A percentile compares a stretch with the other conserved stretches of the same genome.
phyloP scores from a whole-genome alignment of 1,284 basidiomycete species.

The Xanthoconium separans region DNA sequence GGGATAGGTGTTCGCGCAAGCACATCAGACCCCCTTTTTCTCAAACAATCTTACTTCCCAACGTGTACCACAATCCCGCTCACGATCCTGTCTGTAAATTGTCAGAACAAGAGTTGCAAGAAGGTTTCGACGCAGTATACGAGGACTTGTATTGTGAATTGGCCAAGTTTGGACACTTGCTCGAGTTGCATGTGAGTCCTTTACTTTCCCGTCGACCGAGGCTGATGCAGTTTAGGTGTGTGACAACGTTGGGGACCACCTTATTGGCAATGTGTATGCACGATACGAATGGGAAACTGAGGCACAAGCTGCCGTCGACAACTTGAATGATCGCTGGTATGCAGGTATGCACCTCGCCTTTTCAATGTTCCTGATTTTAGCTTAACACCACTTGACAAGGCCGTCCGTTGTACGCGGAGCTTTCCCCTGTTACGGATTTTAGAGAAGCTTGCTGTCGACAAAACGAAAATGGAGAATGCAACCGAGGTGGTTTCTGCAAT shows the following conservation, averaged over 20 bases:
- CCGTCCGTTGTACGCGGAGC: slow-evolving; percentile 95
- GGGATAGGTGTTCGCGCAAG: slow-evolving; percentile 95
- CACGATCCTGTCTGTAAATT: slow-evolving; percentile 89
- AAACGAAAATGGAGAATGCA: slow-evolving; percentile 96
- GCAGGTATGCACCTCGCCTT: slow-evolving; percentile 60
- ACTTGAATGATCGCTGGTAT: slow-evolving; percentile 96
- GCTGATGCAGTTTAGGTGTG: slow-evolving; percentile 64
- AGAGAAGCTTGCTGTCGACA: slow-evolving; percentile 98
- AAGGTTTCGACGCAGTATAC: slow-evolving; percentile 96
- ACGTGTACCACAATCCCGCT: slow-evolving; percentile 98
- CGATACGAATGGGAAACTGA: slow-evolving; percentile 99
- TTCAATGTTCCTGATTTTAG: slow-evolving; percentile 1
- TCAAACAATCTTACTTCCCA: slow-evolving; percentile 96
- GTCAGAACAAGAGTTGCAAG: slow-evolving; percentile 84
- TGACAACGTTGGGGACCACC: slow-evolving; percentile 98
- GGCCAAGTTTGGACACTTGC: slow-evolving; percentile 90
- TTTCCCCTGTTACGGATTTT: slow-evolving; percentile 98
- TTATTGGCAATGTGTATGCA: slow-evolving; percentile 99
- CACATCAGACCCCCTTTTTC: slow-evolving; percentile 98
- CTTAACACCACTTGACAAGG: slow-evolving; percentile 45
- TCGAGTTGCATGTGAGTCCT: slow-evolving; percentile 86
- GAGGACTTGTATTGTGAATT: slow-evolving; percentile 94
- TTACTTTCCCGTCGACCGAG: background rate
- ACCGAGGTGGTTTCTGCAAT: slow-evolving; percentile 96
- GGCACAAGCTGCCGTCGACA: slow-evolving; percentile 91